Conservation (phyloP, 2,329 filamentous ascomycete species). For the Scedosporium minutisporum region DNA sequence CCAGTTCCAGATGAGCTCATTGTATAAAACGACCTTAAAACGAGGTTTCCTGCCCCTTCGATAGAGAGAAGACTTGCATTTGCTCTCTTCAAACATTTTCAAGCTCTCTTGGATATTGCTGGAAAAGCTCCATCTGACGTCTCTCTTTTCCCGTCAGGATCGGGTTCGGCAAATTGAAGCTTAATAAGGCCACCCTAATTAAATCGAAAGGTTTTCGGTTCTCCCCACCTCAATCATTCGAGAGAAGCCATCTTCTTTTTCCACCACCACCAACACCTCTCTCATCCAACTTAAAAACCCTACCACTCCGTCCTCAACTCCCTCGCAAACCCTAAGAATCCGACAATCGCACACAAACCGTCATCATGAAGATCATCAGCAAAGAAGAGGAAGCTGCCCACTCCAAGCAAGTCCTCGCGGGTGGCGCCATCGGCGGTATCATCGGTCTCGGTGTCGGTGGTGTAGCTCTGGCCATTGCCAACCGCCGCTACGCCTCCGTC, state of each 20-base stretch:
- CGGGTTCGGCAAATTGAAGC: not conserved
- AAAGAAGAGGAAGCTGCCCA: slow-evolving; percentile 86
- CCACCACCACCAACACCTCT: not conserved
- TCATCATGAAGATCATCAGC: slow-evolving; percentile 84
- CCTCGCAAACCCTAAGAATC: not conserved
- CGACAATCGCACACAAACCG: slow-evolving; percentile 8
- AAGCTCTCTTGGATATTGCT: not conserved
- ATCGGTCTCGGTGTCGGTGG: slow-evolving; percentile 59
- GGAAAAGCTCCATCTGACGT: not conserved
- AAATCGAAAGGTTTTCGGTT: not conserved
- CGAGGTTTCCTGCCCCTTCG: not conserved
- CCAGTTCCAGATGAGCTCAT: not conserved
- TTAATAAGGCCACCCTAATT: not conserved
- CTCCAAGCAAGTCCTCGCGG: slow-evolving; percentile 71
- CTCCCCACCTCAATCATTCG: not conserved
- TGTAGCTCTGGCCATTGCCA: slow-evolving; percentile 57
- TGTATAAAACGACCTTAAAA: not conserved
- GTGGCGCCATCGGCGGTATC: slow-evolving; percentile 64
- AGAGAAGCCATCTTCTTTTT: not conserved
- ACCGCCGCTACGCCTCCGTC: slow-evolving; percentile 66
- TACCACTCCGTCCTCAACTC: not conserved
- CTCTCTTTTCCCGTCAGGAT: not conserved
- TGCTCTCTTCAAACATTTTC: not conserved
- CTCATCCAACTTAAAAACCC: not conserved
- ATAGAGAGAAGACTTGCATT: not conserved